Base-by-base conservation (phyloP, 768 basidiomycete genomes). In the Termitomyces sp. region DNA sequence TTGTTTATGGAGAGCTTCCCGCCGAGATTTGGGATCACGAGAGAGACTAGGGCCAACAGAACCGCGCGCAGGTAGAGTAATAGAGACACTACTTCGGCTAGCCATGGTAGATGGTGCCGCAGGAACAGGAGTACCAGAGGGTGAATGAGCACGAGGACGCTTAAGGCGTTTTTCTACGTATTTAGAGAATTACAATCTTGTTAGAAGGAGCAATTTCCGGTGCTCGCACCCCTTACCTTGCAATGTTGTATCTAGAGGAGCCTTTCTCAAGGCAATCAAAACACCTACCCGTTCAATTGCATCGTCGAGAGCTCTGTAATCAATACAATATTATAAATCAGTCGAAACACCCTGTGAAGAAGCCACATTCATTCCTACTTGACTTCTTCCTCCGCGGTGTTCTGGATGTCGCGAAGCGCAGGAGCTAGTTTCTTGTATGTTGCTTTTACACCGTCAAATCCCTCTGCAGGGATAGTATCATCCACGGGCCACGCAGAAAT, bases 401-500 rank as follows among this genome's bases (percentile, higher is more conserved):
- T 64, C 61, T 80, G 79, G 38, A 93, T 80, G 28, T 88, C 87
- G 49, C 75, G 77, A 52, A 94, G 74, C 19, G 83, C 86, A 50
- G 80, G 68, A 7, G 67, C 69, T 33, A 94, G 69, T 68, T 84
- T 86, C 67, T 79, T 83, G 71, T 84, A 83, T 50, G 78, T 81
- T 40, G 74, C 71, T 68, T 81, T 88, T 54, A 91, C 78, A 38
- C 71, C 71, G 44, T 87, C 85, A 48, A 85, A 75, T 42, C 87
- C 86, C 67, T 91, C 86, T 0, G 83, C 78, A 3, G 86, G 82
- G 10, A 85, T 65, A 31, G 76, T 76, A 61, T 91, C 89, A 70
- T 90, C 87, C 23, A 76, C 71, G 5, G 89, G 87, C 87, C 89
- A 90, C 28, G 76, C 78, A 50, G 79, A 73, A 59, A 91, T 84